phyloP scores from a whole-genome alignment of 768 basidiomycete species.

The Pholiota molesta region DNA sequence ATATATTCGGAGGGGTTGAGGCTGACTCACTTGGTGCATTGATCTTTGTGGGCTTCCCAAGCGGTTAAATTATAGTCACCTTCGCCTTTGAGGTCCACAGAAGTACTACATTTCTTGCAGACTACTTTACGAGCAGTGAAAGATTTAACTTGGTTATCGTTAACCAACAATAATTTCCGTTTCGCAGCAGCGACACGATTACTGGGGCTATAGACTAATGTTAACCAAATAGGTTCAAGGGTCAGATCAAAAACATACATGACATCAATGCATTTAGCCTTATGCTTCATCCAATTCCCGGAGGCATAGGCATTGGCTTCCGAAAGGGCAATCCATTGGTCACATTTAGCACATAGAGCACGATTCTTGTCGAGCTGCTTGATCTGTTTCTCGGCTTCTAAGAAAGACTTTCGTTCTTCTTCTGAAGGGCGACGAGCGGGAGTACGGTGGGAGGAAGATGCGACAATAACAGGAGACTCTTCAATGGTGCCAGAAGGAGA shows the following conservation, averaged over 20 bases:
- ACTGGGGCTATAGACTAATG: slow-evolving; percentile 43
- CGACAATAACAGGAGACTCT: slow-evolving; percentile 7
- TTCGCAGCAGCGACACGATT: slow-evolving; percentile 64
- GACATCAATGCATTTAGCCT: slow-evolving; percentile 45
- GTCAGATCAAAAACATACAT: slow-evolving; percentile 34
- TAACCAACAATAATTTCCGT: slow-evolving; percentile 62
- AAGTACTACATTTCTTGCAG: slow-evolving; percentile 54
- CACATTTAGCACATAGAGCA: slow-evolving; percentile 62
- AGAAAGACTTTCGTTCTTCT: slow-evolving; percentile 49
- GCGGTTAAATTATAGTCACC: slow-evolving; percentile 60
- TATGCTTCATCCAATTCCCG: slow-evolving; percentile 59
- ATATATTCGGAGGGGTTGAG: not conserved
- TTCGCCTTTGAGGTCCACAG: slow-evolving; percentile 47
- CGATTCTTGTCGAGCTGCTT: slow-evolving; percentile 52
- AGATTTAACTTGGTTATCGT: slow-evolving; percentile 60
- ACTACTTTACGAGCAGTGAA: slow-evolving; percentile 49
- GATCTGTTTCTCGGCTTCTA: slow-evolving; percentile 57
- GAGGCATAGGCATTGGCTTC: slow-evolving; percentile 42
- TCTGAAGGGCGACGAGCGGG: slow-evolving; percentile 31
- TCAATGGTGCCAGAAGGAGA: slow-evolving; percentile 10
- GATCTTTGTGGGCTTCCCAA: slow-evolving; percentile 66
- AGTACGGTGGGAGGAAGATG: slow-evolving; percentile 17
- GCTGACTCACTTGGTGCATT: slow-evolving; percentile 40
- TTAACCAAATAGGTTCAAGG: slow-evolving; percentile 6
- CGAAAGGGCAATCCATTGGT: slow-evolving; percentile 63